phyloP scores from a whole-genome alignment of 495 filamentous ascomycete genomes.

The Penicillium coprophilum region DNA sequence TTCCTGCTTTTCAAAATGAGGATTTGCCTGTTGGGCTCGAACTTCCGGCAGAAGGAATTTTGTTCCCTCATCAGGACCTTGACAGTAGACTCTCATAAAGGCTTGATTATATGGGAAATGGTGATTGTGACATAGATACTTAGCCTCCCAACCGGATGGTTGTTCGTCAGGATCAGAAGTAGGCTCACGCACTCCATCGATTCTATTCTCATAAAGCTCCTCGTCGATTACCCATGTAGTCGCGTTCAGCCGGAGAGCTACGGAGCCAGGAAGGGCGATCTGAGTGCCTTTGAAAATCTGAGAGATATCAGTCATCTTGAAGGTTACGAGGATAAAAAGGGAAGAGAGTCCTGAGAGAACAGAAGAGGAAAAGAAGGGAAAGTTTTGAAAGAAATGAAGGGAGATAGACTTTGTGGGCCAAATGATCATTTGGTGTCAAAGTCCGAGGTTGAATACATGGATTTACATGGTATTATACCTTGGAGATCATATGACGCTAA shows the following conservation, averaged over 20 bases:
- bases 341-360: constrained; percentile 1
- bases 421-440: too few relatives aligned
- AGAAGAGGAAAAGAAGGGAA: constrained; percentile 4
- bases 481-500: too few relatives aligned
- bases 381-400: background rate
- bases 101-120: background rate
- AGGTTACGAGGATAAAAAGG: constrained; percentile 1
- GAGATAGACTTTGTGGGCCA: constrained; percentile 3
- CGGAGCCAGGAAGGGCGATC: constrained; percentile 8
- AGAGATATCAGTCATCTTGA: constrained; percentile 9
- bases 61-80: constrained; percentile 6
- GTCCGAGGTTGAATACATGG: too few relatives aligned
- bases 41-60: constrained; percentile 1
- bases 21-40: constrained; percentile 7
- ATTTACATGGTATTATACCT: too few relatives aligned
- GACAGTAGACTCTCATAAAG: constrained; percentile 6
- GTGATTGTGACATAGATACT: constrained; percentile 2
- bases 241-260: constrained; percentile 2
- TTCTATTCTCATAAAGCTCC: constrained; percentile 8
- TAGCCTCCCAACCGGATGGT: constrained; percentile 5
- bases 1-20: constrained; percentile 3
- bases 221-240: constrained; percentile 8
- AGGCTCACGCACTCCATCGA: constrained; percentile 7
- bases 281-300: constrained; percentile 4
- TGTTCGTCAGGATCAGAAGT: constrained; percentile 2